Conservation (phyloP, 2,329 filamentous ascomycete genomes). For the Myotisia sp. region DNA sequence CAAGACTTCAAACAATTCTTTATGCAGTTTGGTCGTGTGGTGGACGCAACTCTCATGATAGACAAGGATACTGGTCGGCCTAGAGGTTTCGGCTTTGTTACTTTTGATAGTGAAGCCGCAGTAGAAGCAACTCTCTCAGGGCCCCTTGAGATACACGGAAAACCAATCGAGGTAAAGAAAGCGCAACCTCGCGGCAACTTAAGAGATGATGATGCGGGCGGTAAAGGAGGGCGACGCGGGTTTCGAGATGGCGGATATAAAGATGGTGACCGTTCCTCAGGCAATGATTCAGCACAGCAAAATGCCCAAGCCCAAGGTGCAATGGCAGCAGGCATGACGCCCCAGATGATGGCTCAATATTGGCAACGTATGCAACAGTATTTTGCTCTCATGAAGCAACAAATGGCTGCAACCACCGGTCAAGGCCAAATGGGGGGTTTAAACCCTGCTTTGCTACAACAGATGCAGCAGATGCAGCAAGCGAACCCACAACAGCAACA, state of each 20-base stretch:
- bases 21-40: slow-evolving; percentile 85
- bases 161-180: slow-evolving; percentile 96
- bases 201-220: slow-evolving; percentile 66
- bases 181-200: slow-evolving; percentile 91
- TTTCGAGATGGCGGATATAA: slow-evolving; percentile 29
- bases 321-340: slow-evolving; percentile 58
- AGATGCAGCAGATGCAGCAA: slow-evolving; percentile 50
- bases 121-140: slow-evolving; percentile 80
- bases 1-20: slow-evolving; percentile 95
- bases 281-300: slow-evolving; percentile 31
- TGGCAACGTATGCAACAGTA: slow-evolving; percentile 98
- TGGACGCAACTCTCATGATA: slow-evolving; percentile 98
- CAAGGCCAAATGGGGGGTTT: slow-evolving; percentile 47
- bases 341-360: slow-evolving; percentile 95
- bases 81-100: slow-evolving; percentile 93
- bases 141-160: slow-evolving; percentile 82
- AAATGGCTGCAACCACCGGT: slow-evolving; percentile 49
- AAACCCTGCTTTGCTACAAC: slow-evolving; percentile 61
- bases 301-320: slow-evolving; percentile 30
- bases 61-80: slow-evolving; percentile 98
- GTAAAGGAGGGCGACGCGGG: slow-evolving; percentile 37
- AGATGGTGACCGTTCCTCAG: slow-evolving; percentile 25
- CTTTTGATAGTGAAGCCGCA: slow-evolving; percentile 88
- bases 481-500: slow-evolving; percentile 11
- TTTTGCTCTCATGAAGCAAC: slow-evolving; percentile 86